Evolutionary conservation across 805 yeast genomes (phyloP).

Genomic region (Saturnispora besseyi): DNA sequence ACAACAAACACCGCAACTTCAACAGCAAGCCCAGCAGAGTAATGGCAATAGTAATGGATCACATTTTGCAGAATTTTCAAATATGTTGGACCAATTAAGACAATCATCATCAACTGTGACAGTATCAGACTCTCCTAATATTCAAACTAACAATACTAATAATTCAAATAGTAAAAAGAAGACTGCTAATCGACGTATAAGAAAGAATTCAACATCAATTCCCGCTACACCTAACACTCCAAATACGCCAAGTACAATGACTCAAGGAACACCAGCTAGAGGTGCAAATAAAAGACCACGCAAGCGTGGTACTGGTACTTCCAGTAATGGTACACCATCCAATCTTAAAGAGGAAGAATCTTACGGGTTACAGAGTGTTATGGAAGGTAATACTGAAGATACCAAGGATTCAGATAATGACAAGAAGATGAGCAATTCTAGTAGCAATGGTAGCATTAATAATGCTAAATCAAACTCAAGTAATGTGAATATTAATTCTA

Average conservation of each 20-base stretch:
- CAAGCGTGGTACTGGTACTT: slow-evolving; percentile 14
- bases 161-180: slow-evolving; percentile 13
- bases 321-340: slow-evolving; percentile 19
- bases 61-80: slow-evolving; percentile 15
- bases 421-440: background rate
- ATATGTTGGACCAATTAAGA: slow-evolving; percentile 14
- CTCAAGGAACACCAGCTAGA: slow-evolving; percentile 2
- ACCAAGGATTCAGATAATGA: background rate
- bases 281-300: slow-evolving; percentile 14
- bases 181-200: slow-evolving; percentile 16
- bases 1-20: background rate
- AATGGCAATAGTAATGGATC: slow-evolving; percentile 7
- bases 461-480: background rate
- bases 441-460: background rate
- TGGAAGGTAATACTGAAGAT: slow-evolving; percentile 1
- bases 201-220: slow-evolving; percentile 22
- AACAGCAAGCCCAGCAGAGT: background rate
- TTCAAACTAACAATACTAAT: background rate
- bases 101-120: slow-evolving; percentile 14
- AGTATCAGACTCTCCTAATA: slow-evolving; percentile 7
- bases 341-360: slow-evolving; percentile 23
- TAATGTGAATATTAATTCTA: background rate
- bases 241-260: slow-evolving; percentile 16
- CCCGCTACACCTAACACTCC: slow-evolving; percentile 30
- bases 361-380: slow-evolving; percentile 10